Conservation (phyloP, 2,329 filamentous ascomycete species). For the Colletotrichum sp. region DNA sequence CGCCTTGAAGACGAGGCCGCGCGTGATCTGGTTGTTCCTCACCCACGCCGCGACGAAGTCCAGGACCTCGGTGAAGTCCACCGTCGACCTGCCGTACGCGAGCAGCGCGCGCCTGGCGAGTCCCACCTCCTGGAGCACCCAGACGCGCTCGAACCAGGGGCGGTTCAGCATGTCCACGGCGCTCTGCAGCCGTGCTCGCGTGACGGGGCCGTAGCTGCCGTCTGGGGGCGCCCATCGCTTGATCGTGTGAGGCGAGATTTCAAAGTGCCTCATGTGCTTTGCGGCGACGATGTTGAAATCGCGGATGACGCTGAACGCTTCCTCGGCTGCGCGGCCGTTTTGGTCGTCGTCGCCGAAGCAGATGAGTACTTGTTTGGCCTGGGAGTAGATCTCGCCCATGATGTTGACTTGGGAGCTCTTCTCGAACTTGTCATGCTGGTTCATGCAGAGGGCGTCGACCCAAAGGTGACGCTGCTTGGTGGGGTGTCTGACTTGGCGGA, state of each 20-base stretch:
- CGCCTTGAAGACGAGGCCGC: neutral
- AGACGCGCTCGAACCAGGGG: constrained; percentile 7
- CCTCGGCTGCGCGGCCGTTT: neutral
- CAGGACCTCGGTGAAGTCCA: neutral
- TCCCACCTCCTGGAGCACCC: constrained; percentile 6
- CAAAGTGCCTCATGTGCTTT: neutral
- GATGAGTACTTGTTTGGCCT: neutral
- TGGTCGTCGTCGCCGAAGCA: neutral
- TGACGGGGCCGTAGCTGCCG: neutral
- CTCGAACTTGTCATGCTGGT: neutral
- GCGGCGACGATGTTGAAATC: neutral
- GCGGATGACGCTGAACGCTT: neutral
- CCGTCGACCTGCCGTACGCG: neutral
- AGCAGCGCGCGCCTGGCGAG: neutral
- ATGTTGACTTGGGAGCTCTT: neutral
- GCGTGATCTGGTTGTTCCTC: neutral
- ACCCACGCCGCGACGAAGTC: neutral
- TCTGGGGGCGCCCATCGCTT: neutral
- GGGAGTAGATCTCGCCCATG: neutral
- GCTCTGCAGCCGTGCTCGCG: neutral
- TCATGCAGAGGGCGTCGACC: neutral
- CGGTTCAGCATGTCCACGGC: neutral
- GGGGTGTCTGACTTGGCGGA: neutral
- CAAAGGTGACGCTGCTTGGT: neutral
- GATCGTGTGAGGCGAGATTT: neutral